phyloP scores from a whole-genome alignment of 371 early-diverging fungal species.

The Entomophthora muscae region DNA sequence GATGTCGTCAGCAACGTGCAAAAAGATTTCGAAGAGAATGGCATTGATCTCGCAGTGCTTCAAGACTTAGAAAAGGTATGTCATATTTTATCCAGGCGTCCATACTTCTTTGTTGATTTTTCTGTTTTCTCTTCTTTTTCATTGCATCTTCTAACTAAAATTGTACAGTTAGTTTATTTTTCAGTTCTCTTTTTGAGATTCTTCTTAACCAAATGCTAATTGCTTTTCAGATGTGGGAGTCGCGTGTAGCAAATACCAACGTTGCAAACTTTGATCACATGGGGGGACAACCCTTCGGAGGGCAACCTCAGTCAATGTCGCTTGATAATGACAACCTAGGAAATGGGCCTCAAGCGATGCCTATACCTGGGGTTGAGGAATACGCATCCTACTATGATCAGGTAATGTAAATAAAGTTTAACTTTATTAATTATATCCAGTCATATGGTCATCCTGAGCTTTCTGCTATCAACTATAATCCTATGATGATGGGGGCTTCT shows the following conservation, averaged over 20 bases:
- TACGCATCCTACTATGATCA: not conserved
- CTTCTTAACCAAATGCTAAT: too few relatives aligned
- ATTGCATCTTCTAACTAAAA: too few relatives aligned
- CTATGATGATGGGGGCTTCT: not conserved
- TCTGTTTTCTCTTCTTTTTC: too few relatives aligned
- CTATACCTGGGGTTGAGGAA: not conserved
- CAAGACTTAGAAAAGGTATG: constrained; percentile 70
- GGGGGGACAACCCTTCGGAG: constrained; percentile 22
- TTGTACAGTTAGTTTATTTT: too few relatives aligned
- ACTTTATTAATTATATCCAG: not conserved
- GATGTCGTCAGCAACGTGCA: constrained; percentile 82
- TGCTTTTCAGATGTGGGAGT: constrained; percentile 60
- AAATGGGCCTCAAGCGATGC: not conserved
- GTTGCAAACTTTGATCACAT: constrained; percentile 51
- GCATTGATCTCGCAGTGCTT: constrained; percentile 72
- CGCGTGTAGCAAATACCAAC: constrained; percentile 51
- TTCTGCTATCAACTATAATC: not conserved
- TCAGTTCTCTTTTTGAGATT: too few relatives aligned
- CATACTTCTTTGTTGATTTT: too few relatives aligned
- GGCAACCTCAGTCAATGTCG: constrained; percentile 7
- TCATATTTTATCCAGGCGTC: too few relatives aligned
- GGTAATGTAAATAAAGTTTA: not conserved
- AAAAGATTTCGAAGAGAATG: constrained; percentile 78
- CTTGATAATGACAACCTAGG: not conserved
- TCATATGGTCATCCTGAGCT: not conserved